A percentile compares a stretch with the other conserved stretches of the same genome.
Evolutionary conservation across 768 basidiomycete genomes (phyloP).

Genomic region (Paxillus involutus): DNA sequence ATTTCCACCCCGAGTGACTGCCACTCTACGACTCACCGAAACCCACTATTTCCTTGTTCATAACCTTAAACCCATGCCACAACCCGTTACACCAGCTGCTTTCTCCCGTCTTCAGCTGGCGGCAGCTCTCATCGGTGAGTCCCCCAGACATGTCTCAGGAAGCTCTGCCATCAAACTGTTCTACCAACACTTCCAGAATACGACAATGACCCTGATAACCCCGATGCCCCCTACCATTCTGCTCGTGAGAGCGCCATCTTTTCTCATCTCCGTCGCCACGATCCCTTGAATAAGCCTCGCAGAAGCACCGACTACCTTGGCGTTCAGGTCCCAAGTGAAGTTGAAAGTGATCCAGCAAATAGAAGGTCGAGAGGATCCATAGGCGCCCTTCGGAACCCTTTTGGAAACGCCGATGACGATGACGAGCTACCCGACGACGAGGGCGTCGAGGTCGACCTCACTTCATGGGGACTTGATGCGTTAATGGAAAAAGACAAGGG

Average conservation of each 20-base stretch:
- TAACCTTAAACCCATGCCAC: constrained; percentile 15
- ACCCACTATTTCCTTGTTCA: not conserved
- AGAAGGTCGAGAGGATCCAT: constrained; percentile 57
- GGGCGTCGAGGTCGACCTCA: constrained; percentile 72
- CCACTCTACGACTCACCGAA: too few relatives aligned
- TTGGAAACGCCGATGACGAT: constrained; percentile 60
- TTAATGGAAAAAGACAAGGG: constrained; percentile 71
- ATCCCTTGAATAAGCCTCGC: constrained; percentile 49
- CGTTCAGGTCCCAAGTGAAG: constrained; percentile 64
- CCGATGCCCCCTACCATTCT: constrained; percentile 55
- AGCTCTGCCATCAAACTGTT: not conserved
- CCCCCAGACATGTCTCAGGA: constrained; percentile 1
- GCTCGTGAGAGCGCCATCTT: constrained; percentile 88
- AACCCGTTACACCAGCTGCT: constrained; percentile 31
- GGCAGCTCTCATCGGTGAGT: constrained; percentile 78
- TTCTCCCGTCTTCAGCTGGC: constrained; percentile 88
- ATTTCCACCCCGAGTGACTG: not conserved
- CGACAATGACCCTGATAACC: constrained; percentile 81
- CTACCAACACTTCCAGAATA: constrained; percentile 56
- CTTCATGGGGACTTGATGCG: constrained; percentile 82
- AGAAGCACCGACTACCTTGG: constrained; percentile 67
- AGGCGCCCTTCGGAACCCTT: constrained; percentile 71
- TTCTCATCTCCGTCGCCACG: constrained; percentile 64
- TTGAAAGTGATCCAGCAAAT: constrained; percentile 49
- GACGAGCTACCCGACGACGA: constrained; percentile 49